These are phyloP conservation scores for Podospora pseudoanserina DNA, from an alignment of 495 filamentous ascomycete species.

Conservation along the genomic window DNA sequence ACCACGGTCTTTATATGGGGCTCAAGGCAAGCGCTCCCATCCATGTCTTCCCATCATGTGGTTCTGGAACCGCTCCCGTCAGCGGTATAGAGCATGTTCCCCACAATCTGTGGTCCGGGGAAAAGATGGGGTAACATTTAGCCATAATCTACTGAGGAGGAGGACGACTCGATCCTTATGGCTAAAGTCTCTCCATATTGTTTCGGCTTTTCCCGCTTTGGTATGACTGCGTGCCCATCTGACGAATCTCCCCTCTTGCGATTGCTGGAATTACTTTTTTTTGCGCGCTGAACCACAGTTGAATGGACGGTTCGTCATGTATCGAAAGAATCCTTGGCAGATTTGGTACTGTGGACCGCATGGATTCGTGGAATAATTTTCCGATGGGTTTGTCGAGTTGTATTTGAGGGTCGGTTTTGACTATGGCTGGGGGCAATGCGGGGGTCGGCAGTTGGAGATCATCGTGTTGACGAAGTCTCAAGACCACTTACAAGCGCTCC, in stretches of 20 bases:
- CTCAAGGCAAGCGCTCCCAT: neutral
- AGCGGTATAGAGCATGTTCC: conserved; percentile 6
- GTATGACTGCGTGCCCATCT: neutral
- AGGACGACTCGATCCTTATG: neutral
- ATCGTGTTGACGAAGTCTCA: neutral
- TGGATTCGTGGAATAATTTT: conserved; percentile 21
- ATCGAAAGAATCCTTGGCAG: neutral
- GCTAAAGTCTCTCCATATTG: conserved; percentile 16
- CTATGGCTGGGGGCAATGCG: conserved; percentile 3
- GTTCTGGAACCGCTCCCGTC: neutral
- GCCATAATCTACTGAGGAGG: conserved; percentile 10
- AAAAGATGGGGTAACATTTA: conserved; percentile 15
- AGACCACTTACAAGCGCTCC: neutral
- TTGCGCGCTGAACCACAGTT: neutral
- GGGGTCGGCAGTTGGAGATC: conserved; percentile 15
- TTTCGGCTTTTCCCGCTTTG: neutral
- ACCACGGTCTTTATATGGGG: conserved; percentile 11
- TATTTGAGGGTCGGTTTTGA: conserved; percentile 7
- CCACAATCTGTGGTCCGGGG: conserved; percentile 11
- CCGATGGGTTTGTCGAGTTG: conserved; percentile 10
- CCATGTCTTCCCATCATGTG: neutral
- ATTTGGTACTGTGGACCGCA: neutral
- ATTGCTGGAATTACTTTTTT: conserved; percentile 19
- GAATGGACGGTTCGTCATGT: neutral
- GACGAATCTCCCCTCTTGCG: neutral